Conservation (phyloP, 2,329 filamentous ascomycete genomes). For the Xylariomycetidae sp. region DNA sequence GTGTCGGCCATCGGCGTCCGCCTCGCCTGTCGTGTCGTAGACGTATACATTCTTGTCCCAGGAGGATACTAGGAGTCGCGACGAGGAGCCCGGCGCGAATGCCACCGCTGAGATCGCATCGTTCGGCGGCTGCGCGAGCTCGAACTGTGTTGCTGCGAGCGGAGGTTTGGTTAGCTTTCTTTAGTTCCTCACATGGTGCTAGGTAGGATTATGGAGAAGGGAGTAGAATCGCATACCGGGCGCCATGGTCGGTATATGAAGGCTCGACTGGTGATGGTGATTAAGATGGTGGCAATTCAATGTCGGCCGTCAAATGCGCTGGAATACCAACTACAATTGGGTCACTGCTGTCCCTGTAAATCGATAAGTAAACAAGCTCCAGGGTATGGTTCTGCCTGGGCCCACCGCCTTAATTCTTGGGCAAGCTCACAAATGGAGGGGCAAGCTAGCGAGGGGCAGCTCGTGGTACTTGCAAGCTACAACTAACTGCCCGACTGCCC, state of each 20-base stretch:
- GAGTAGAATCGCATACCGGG: slow-evolving; percentile 13
- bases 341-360: too few species aligned
- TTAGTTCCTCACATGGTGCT: neutral
- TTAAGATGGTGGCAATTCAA: neutral
- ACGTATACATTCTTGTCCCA: slow-evolving; percentile 92
- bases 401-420: slow-evolving; percentile 19
- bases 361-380: slow-evolving; percentile 13
- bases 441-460: slow-evolving; percentile 7
- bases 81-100: slow-evolving; percentile 73
- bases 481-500: too few species aligned
- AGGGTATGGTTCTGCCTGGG: slow-evolving; percentile 9
- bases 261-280: too few species aligned
- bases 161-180: too few species aligned
- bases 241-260: slow-evolving; percentile 21
- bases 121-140: slow-evolving; percentile 72
- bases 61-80: slow-evolving; percentile 78
- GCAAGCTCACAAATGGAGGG: too few species aligned
- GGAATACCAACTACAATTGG: too few species aligned
- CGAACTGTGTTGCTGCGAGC: slow-evolving; percentile 64
- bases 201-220: neutral
- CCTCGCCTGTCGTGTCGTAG: slow-evolving; percentile 62
- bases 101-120: slow-evolving; percentile 83
- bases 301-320: too few species aligned
- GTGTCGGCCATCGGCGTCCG: slow-evolving; percentile 31
- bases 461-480: too few species aligned